Conservation (phyloP, 2,329 filamentous ascomycete genomes). For the Trichoderma breve region DNA sequence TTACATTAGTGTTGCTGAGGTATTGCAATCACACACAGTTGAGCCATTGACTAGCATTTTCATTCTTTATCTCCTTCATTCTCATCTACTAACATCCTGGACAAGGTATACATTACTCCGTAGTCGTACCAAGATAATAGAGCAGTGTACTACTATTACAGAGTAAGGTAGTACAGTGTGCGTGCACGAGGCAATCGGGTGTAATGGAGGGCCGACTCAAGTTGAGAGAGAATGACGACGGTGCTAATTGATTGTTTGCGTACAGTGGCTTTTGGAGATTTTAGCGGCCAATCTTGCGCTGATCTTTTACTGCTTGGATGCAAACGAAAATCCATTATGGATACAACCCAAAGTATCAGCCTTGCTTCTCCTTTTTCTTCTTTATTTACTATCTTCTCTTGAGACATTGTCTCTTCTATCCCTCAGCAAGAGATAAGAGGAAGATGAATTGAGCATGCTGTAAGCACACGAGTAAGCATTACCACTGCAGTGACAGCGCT, state of each 20-base stretch:
- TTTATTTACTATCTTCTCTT: background rate
- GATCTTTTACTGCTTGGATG: background rate
- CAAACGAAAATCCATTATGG: background rate
- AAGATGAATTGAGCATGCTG: background rate
- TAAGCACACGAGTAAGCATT: background rate
- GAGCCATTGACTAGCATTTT: background rate
- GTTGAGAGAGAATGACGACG: background rate
- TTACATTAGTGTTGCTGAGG: too few relatives aligned
- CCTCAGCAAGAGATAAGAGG: background rate
- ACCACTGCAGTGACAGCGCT: background rate
- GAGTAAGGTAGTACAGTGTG: background rate
- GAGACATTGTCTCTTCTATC: background rate
- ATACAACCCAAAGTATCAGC: background rate
- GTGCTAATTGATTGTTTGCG: background rate
- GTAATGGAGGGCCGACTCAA: background rate
- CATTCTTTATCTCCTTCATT: background rate
- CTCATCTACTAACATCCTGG: background rate
- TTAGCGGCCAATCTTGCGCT: background rate
- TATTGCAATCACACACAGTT: too few relatives aligned
- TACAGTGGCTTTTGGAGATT: background rate
- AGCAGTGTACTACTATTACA: background rate
- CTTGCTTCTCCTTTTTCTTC: background rate
- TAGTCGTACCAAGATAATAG: background rate
- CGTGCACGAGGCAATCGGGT: background rate
- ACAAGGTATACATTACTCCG: too few relatives aligned